Base-by-base conservation (phyloP, 2,329 filamentous ascomycete genomes). In the Simplicillium sp. region DNA sequence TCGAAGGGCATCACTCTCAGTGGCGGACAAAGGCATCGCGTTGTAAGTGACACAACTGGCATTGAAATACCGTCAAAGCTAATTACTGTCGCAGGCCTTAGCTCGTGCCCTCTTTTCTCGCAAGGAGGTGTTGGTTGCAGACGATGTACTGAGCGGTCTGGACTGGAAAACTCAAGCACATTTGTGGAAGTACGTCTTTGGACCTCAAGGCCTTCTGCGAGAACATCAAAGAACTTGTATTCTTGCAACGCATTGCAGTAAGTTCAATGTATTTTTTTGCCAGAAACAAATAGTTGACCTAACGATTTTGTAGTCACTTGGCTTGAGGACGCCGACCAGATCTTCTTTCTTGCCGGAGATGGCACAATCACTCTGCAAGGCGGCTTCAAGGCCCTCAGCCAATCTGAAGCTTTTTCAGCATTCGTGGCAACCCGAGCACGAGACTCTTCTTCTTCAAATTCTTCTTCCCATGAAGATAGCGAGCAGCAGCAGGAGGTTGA, bases 131-230 rank as follows among this genome's bases (percentile, higher is more conserved):
- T 36, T 59, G 1, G 41, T 61, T 5, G 43, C 61, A 3, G 59
- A 62, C 25, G 59, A 62, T 29, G 52, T 58, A 3, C 48, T 61
- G 11, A 60, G 56, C 2, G 59, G 59, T 1, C 52, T 64, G 1
- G 61, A 65, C 36, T 50, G 54, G 9, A 49, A 60, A 7, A 67
- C 65, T 0, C 60, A 65, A 36, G 50, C 57, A 15, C 52, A 57
- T 9, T 57, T 67, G 2, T 61, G 64, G 34, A 44, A 52, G 1
- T 49, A 51, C 3, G 56, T 66, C 0, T 63, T 68, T 38, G 54
- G 57, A 2, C n/a, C 31, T 3, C 46, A 49, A 13, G 60, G 62
- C 0, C 38, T 66, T 11, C 40, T 60, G 9, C 46, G 42, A 15
- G 45, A 41, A 11, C 40, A 50, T 12, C 38, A 45, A 3, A 40